Evolutionary conservation across 495 filamentous ascomycete species (phyloP).

Genomic region (Penicillium atrosanguineum): DNA sequence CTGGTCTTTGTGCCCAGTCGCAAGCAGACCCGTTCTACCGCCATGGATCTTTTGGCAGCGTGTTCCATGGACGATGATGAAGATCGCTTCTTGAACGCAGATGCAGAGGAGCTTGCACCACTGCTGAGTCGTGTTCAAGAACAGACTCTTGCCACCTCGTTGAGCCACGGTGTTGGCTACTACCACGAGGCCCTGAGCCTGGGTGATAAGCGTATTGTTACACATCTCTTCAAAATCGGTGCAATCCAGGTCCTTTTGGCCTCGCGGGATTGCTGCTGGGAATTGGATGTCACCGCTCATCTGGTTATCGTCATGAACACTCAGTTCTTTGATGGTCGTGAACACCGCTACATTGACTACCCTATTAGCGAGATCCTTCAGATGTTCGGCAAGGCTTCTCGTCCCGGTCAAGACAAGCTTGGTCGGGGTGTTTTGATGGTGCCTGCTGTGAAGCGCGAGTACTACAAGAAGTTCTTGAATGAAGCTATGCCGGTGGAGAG

Average conservation of each 20-base stretch:
- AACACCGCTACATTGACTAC: constrained; percentile 98
- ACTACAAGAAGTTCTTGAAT: constrained; percentile 98
- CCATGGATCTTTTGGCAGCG: constrained; percentile 82
- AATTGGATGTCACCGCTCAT: constrained; percentile 83
- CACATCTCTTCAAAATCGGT: constrained; percentile 84
- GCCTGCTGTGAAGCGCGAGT: constrained; percentile 87
- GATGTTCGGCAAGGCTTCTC: constrained; percentile 94
- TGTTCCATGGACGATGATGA: constrained; percentile 88
- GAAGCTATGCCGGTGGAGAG: constrained; percentile 95
- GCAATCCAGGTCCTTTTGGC: constrained; percentile 92
- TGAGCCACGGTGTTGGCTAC: constrained; percentile 96
- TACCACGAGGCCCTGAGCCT: constrained; percentile 89
- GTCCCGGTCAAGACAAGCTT: constrained; percentile 72
- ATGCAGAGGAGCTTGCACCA: constrained; percentile 74
- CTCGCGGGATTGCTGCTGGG: constrained; percentile 95
- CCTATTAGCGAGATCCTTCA: constrained; percentile 96
- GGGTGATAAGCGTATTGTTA: constrained; percentile 89
- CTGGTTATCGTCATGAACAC: constrained; percentile 96
- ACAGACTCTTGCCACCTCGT: constrained; percentile 78
- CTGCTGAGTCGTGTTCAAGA: constrained; percentile 81
- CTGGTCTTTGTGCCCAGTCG: constrained; percentile 88
- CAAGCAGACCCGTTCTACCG: constrained; percentile 86
- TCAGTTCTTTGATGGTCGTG: constrained; percentile 96
- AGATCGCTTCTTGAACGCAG: constrained; percentile 85
- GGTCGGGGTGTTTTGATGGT: constrained; percentile 94